Evolutionary conservation across 2,329 filamentous ascomycete genomes (phyloP).

Genomic region (Ambrosiella cleistominuta): DNA sequence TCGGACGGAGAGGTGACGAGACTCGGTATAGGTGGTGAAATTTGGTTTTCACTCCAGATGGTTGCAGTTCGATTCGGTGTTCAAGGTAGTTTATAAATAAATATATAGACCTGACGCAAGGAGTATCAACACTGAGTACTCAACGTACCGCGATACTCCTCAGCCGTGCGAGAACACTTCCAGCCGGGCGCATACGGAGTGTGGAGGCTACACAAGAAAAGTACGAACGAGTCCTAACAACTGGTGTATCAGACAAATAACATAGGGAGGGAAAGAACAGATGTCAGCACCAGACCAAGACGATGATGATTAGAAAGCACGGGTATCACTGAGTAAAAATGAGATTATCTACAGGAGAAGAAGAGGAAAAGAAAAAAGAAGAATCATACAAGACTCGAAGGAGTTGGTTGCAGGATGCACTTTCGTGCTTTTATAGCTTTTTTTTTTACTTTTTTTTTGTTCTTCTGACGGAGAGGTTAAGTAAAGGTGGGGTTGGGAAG

Average conservation of each 20-base stretch:
- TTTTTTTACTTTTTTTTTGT: not conserved
- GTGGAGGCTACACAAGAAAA: not conserved
- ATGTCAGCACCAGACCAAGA: not conserved
- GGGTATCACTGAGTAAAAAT: not conserved
- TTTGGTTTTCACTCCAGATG: not conserved
- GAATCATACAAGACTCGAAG: not conserved
- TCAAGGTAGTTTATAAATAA: slow-evolving; percentile 13
- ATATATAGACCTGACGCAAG: slow-evolving; percentile 39
- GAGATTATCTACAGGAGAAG: not conserved
- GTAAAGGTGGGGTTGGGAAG: not conserved
- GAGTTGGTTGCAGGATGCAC: not conserved
- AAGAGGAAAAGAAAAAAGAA: not conserved
- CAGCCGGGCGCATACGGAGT: slow-evolving; percentile 12
- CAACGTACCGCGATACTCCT: slow-evolving; percentile 40
- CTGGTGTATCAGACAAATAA: not conserved
- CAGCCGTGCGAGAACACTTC: slow-evolving; percentile 29
- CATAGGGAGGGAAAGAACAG: not conserved
- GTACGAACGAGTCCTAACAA: not conserved
- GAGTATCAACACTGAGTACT: slow-evolving; percentile 36
- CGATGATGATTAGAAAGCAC: not conserved
- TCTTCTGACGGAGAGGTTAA: not conserved
- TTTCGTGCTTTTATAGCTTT: not conserved
- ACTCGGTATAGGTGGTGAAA: not conserved
- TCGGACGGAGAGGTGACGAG: no score
- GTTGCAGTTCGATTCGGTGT: not conserved